phyloP scores from a whole-genome alignment of 2,329 filamentous ascomycete genomes.

The Alternaria solani region DNA sequence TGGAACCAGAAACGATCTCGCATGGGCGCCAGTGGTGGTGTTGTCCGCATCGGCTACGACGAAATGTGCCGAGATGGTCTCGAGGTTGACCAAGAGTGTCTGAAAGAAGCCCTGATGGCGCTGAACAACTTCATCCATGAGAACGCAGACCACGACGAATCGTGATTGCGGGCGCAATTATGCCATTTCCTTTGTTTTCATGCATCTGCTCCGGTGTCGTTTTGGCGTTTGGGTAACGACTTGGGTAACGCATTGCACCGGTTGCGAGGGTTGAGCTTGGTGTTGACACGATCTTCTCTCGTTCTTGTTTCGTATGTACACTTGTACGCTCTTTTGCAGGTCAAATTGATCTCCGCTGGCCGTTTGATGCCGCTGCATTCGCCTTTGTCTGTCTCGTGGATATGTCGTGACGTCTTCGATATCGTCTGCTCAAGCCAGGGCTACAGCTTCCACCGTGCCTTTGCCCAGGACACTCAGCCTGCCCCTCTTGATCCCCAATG shows the following conservation, averaged over 20 bases:
- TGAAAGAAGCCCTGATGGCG: constrained; percentile 45
- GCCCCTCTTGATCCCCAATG: constrained; percentile 45
- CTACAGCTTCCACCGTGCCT: constrained; percentile 36
- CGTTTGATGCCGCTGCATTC: neutral
- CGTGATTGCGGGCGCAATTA: constrained; percentile 26
- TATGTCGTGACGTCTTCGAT: neutral
- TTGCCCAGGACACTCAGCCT: constrained; percentile 39
- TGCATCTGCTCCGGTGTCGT: constrained; percentile 23
- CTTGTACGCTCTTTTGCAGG: constrained; percentile 25
- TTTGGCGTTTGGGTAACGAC: constrained; percentile 33
- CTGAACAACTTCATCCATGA: constrained; percentile 52
- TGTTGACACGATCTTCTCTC: constrained; percentile 17
- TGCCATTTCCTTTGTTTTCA: constrained; percentile 1
- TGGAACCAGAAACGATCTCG: constrained; percentile 42
- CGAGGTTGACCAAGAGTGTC: constrained; percentile 43
- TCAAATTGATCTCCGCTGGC: constrained; percentile 22
- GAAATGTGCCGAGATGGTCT: constrained; percentile 42
- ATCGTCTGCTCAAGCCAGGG: constrained; percentile 16
- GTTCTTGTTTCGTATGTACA: constrained; percentile 28
- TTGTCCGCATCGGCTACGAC: constrained; percentile 47
- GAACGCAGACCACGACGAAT: constrained; percentile 38
- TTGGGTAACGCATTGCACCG: constrained; percentile 31
- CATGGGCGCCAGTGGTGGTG: constrained; percentile 32
- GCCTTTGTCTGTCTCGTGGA: neutral
- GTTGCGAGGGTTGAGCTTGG: constrained; percentile 16